Conservation (phyloP, 108 stramenopile species). For the Cyclotella distinguenda region DNA sequence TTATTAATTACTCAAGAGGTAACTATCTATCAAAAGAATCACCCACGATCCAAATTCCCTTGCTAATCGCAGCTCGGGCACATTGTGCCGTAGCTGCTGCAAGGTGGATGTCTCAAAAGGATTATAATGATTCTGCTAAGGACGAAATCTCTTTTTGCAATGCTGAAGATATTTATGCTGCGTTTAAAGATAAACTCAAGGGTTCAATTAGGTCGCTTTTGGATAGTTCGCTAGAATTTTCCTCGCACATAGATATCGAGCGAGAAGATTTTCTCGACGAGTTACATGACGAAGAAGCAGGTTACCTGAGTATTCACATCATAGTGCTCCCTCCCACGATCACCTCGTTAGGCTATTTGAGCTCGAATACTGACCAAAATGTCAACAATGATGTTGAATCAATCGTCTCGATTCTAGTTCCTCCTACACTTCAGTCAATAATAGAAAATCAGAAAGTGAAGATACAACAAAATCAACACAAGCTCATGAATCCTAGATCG, state of each 20-base stretch:
- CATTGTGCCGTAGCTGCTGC: slow-evolving; percentile 22
- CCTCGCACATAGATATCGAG: background rate
- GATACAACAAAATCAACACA: slow-evolving; percentile 12
- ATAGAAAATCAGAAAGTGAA: slow-evolving; percentile 11
- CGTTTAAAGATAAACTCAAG: slow-evolving; percentile 15
- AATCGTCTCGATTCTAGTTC: slow-evolving; percentile 1
- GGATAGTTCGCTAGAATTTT: background rate
- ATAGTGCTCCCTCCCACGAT: slow-evolving; percentile 40
- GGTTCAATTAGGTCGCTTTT: slow-evolving; percentile 13
- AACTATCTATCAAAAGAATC: slow-evolving; percentile 33
- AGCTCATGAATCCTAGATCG: slow-evolving; percentile 40
- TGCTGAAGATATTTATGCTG: slow-evolving; percentile 21
- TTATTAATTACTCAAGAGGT: background rate
- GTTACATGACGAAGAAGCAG: slow-evolving; percentile 59
- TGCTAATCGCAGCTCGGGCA: slow-evolving; percentile 21
- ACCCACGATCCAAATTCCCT: slow-evolving; percentile 26
- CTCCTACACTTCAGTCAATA: slow-evolving; percentile 14
- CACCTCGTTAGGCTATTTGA: no score
- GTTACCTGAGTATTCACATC: slow-evolving; percentile 59
- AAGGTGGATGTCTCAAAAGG: background rate
- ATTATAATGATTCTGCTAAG: background rate
- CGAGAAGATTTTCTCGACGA: background rate
- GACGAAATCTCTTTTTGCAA: background rate
- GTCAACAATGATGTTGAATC: background rate
- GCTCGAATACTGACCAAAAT: no score